These are phyloP conservation scores for Stentor roeselii DNA, from an alignment of 73 alveolate genomes.

Conservation along the genomic window DNA sequence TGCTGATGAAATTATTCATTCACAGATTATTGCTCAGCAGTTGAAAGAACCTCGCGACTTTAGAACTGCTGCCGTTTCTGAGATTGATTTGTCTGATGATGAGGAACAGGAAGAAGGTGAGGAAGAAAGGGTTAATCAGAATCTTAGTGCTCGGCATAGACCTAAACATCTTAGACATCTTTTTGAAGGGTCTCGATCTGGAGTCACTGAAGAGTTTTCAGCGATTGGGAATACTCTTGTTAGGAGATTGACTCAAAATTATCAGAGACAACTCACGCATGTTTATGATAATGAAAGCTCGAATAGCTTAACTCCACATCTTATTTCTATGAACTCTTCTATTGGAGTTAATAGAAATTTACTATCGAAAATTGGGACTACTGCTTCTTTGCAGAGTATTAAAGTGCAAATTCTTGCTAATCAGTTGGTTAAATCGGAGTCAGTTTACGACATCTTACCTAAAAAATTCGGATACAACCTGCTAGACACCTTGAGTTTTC, in stretches of 20 bases:
- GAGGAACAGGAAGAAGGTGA: no score
- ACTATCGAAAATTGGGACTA: background rate
- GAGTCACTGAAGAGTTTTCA: background rate
- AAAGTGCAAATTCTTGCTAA: background rate
- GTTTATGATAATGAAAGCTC: background rate
- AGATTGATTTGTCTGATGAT: background rate
- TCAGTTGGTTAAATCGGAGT: background rate
- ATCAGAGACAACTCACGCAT: background rate
- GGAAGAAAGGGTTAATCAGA: no score
- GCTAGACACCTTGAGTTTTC: background rate
- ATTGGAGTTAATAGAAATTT: background rate
- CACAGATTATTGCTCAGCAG: background rate
- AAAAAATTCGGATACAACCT: background rate
- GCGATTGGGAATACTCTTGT: background rate
- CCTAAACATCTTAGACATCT: background rate
- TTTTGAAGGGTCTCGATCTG: background rate
- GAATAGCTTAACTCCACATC: background rate
- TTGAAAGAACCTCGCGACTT: background rate
- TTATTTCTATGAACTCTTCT: background rate
- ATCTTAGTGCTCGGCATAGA: background rate
- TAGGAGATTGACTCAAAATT: background rate
- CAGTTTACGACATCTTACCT: background rate
- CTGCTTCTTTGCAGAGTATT: background rate
- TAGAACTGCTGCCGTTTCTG: background rate
- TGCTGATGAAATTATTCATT: background rate